phyloP scores from a whole-genome alignment of 2,329 filamentous ascomycete genomes.

The Chaetomiaceae sp. region DNA sequence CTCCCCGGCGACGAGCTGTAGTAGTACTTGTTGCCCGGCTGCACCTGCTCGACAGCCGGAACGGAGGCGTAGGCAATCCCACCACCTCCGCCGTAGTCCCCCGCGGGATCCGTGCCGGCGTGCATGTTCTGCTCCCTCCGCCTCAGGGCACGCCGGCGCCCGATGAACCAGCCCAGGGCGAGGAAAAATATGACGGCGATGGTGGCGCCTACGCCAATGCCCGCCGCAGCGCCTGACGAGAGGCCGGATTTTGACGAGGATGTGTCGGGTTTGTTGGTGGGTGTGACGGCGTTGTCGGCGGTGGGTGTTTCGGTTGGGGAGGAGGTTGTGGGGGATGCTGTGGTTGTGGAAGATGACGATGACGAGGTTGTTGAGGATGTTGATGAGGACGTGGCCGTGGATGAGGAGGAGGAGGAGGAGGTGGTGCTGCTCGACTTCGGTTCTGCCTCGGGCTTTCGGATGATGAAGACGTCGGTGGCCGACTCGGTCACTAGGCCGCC shows the following conservation, averaged over 20 bases:
- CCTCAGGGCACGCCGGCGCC: background rate
- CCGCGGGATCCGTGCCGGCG: no score
- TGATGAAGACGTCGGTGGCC: constrained; percentile 5
- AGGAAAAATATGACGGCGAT: background rate
- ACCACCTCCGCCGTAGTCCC: no score
- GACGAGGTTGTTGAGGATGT: background rate
- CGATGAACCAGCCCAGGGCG: background rate
- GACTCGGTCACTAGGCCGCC: constrained; percentile 2
- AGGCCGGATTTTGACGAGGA: background rate
- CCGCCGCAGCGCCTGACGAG: background rate
- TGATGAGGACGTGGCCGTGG: background rate
- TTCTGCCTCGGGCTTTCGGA: background rate
- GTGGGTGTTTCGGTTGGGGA: background rate
- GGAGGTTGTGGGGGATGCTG: background rate
- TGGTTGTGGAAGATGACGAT: background rate
- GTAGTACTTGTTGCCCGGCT: no score
- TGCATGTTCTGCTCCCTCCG: no score
- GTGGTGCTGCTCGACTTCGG: background rate
- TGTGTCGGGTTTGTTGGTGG: no score
- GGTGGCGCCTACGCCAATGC: background rate
- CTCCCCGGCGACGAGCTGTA: no score
- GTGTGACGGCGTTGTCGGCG: background rate
- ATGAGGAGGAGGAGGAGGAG: background rate
- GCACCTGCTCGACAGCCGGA: no score
- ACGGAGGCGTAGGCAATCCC: no score